These are phyloP conservation scores for Gryganskiella cystojenkinii DNA, from an alignment of 192 early-diverging fungal species.

Conservation along the genomic window DNA sequence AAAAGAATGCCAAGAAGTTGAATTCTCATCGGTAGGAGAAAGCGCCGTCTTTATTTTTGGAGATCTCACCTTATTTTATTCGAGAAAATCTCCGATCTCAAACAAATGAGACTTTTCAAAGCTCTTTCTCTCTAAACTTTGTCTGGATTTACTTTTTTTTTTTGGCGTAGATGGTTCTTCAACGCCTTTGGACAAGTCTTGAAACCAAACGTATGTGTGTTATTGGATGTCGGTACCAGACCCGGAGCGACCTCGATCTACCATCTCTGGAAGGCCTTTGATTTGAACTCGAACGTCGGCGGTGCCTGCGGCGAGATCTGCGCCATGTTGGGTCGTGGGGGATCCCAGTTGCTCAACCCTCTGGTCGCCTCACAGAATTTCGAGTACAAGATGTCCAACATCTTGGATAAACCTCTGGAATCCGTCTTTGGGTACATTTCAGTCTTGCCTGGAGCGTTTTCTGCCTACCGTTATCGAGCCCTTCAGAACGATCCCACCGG, in stretches of 20 bases:
- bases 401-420: constrained; percentile 72
- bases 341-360: constrained; percentile 55
- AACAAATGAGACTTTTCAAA: not conserved
- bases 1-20: constrained; percentile 90
- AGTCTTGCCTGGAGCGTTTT: constrained; percentile 84
- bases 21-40: constrained; percentile 65
- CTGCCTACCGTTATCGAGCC: constrained; percentile 78
- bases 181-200: constrained; percentile 63
- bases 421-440: constrained; percentile 51
- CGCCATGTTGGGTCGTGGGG: constrained; percentile 53
- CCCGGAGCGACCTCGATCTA: constrained; percentile 64
- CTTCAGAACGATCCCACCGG: constrained; percentile 66
- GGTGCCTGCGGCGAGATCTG: constrained; percentile 70
- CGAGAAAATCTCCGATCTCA: not conserved
- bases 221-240: constrained; percentile 60
- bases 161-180: constrained; percentile 77
- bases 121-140: not conserved
- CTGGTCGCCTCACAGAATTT: constrained; percentile 70
- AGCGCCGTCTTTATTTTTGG: too few species aligned
- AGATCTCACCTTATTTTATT: too few species aligned
- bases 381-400: constrained; percentile 73
- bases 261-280: constrained; percentile 68
- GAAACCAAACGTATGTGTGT: constrained; percentile 60
- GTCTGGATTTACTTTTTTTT: not conserved
- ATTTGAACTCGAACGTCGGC: constrained; percentile 59